Evolutionary conservation across 1,284 basidiomycete species (phyloP), one percentile per base, ranked within the genome.

Genomic region (Ganoderma meredithae): DNA sequence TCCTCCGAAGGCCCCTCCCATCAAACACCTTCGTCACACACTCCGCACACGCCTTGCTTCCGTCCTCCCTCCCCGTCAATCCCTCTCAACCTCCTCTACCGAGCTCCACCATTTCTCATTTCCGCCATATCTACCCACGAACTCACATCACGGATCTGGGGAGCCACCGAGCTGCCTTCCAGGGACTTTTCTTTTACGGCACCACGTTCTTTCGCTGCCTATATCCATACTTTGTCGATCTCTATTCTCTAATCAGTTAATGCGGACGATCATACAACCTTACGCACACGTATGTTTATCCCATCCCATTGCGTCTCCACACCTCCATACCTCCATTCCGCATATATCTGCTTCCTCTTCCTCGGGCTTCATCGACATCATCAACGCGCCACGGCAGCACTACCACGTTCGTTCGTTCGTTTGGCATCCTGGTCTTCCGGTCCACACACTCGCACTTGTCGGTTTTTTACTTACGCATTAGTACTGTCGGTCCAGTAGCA

Each of bases 161-260:
- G 53, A 55, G 64, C 44, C 61, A 56, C 27, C 41, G 68, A 56
- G 40, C 25, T 27, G 36, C 60, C 65, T 22, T 25, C 56, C 63
- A 60, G 36, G 69, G 69, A 70, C 66, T 67, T 40, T 61, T 36
- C 27, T 36, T 59, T 62, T 55, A 60, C 43, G 33, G 22, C 43
- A 47, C 56, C 65, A 64, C 62, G 53, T 64, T 66, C 69, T 33
- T 68, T 68, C 66, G n/a, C 53, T 52, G 25, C n/a, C 49, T 53
- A 62, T 61, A 59, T 63, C 64, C 47, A 25, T 44, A 62, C 61
- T 40, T 63, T 44, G 56, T 22, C 22, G 25, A 39, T 58, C 65
- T 49, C 61, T 63, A 66, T 66, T 41, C 58, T 65, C 65, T 66
- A 66, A 66, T 66, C 65, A 62, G 65, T 56, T 66, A 66, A 66